A percentile compares a stretch with the other conserved stretches of the same genome.
Conservation (phyloP, 331 rosid species). For the Rosa hybrid region DNA sequence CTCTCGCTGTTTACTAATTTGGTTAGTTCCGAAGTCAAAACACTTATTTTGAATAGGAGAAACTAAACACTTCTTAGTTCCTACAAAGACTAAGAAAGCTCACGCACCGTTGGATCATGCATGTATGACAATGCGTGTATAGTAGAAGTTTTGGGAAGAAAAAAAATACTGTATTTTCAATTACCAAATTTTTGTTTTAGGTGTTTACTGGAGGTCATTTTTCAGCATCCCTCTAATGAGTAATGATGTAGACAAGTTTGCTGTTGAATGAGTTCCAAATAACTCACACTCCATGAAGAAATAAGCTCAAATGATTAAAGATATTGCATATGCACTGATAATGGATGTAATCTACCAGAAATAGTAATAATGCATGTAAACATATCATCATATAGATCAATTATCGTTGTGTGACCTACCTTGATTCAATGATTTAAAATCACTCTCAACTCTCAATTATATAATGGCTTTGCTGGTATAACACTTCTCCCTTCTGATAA, state of each 20-base stretch:
- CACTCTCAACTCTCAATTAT: neutral
- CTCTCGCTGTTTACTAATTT: neutral
- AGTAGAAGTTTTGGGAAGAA: too few relatives aligned
- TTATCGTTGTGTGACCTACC: conserved; percentile 4
- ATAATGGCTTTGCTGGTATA: neutral
- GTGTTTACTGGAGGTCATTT: neutral
- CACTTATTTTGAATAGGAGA: neutral
- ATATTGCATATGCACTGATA: conserved; percentile 2
- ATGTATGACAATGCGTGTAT: too few relatives aligned
- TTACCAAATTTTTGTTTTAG: neutral
- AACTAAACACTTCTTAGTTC: neutral
- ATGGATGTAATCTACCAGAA: conserved; percentile 1
- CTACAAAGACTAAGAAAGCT: neutral
- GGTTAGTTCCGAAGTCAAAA: neutral
- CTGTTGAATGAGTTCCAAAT: conserved; percentile 1
- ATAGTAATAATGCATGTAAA: neutral
- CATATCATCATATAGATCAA: neutral
- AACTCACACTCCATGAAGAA: neutral
- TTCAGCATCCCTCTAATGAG: neutral
- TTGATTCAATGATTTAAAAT: neutral
- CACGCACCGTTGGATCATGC: too few relatives aligned
- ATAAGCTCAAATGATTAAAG: neutral
- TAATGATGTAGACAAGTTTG: neutral
- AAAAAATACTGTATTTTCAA: too few relatives aligned
- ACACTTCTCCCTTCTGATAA: neutral